A percentile compares a stretch with the other conserved stretches of the same genome.
phyloP scores from a whole-genome alignment of 805 yeast genomes.

The Wickerhamiella brachini region DNA sequence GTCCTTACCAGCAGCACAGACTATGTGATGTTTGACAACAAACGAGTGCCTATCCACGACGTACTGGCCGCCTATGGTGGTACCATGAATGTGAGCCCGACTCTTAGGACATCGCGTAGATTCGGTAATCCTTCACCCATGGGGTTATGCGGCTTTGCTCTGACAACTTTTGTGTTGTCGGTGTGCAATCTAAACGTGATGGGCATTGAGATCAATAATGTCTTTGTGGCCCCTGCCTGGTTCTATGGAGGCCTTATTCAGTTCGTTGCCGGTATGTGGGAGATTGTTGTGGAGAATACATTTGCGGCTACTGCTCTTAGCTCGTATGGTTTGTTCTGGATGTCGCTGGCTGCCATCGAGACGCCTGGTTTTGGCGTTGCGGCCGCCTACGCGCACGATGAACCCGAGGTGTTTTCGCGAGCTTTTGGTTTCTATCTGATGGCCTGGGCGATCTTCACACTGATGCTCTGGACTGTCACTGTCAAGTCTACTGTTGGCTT shows the following conservation, averaged over 20 bases:
- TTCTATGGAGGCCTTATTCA: constrained; percentile 54
- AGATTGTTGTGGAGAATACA: constrained; percentile 48
- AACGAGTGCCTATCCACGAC: constrained; percentile 37
- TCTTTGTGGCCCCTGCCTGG: constrained; percentile 46
- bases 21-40: constrained; percentile 27
- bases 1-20: constrained; percentile 6
- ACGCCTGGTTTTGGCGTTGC: constrained; percentile 39
- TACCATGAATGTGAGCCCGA: constrained; percentile 23
- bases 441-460: constrained; percentile 56
- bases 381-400: constrained; percentile 27
- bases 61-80: constrained; percentile 56
- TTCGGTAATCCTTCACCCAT: constrained; percentile 55
- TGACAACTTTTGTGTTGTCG: constrained; percentile 47
- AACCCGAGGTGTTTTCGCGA: constrained; percentile 19
- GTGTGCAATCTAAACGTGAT: constrained; percentile 42
- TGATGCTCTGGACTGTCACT: constrained; percentile 39
- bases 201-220: constrained; percentile 39
- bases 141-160: constrained; percentile 46
- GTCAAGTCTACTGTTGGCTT: constrained; percentile 53
- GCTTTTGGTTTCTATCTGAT: constrained; percentile 47
- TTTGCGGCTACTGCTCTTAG: constrained; percentile 42
- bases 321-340: constrained; percentile 50
- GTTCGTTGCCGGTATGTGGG: constrained; percentile 56
- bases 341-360: constrained; percentile 43
- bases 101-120: constrained; percentile 28